Base-by-base conservation (phyloP, 169 alveolate species). In the Plasmodium falciparum region DNA sequence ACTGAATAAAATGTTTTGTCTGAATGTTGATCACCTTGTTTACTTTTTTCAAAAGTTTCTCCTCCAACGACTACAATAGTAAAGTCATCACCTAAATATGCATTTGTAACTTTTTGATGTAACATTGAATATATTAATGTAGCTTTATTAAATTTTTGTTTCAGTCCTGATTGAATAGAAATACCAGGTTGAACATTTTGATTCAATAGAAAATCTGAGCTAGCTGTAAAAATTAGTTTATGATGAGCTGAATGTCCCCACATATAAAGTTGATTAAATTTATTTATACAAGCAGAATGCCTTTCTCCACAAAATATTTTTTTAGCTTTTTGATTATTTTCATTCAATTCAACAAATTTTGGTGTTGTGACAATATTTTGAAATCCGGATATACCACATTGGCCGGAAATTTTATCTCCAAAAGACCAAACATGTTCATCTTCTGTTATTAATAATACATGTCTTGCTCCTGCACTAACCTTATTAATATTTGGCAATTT, bases 241-340 rank as follows among this genome's bases (percentile, higher is more conserved):
- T 95, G 97, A 50, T 89, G 83, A n/a, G 97, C 92, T 7, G 97
- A 95, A 89, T 95, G 96, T 7, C 97, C 97, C 97, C 97, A 95
- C 73, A 94, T 76, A 76, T 88, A 95, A 15, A 95, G 94, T 52
- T 95, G 97, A 75, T 92, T 90, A 7, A 95, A 93, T 70, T 78
- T 73, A 43, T 92, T 90, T 24, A 95, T 91, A 54, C 96, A 92
- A 9, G 97, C 97, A 8, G 97, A 94, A 61, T 95, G 97, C n/a
- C 96, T 73, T 52, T 91, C 92, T 33, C 97, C 97, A 63, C 96
- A 93, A 29, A 88, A 91, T 33, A 95, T 70, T 15, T 90, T 73
- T 56, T 73, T 86, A 13, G 94, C 92, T 22, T 69, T 59, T 70
- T 78, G 89, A 59, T 95, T 88, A 29, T 95, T 88, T 63, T 92